A percentile compares a stretch with the other conserved stretches of the same genome.
Evolutionary conservation across 768 basidiomycete genomes (phyloP).

Genomic region (Hypholoma fasciculare): DNA sequence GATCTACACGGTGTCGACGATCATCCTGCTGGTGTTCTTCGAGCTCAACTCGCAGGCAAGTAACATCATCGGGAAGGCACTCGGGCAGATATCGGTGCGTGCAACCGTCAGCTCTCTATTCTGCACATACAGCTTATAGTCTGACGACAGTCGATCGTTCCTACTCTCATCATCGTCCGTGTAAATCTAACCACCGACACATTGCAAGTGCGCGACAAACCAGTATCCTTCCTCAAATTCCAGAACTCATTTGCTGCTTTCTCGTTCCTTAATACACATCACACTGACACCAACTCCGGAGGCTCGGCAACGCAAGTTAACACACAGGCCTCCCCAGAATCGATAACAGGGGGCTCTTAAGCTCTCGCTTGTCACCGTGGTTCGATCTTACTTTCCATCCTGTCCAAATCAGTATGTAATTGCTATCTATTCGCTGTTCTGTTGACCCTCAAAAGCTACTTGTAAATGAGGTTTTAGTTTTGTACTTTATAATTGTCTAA

Average conservation of each 20-base stretch:
- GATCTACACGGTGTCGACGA: not conserved
- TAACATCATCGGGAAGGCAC: constrained; percentile 3
- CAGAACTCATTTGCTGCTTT: not conserved
- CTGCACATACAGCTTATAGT: not conserved
- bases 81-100: constrained; percentile 5
- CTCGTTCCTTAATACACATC: not conserved
- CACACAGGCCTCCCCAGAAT: not conserved
- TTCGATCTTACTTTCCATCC: too few species aligned
- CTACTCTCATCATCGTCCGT: constrained; percentile 3
- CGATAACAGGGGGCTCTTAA: too few species aligned
- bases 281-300: not conserved
- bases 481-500: not conserved
- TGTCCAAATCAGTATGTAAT: too few species aligned
- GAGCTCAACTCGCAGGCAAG: constrained; percentile 2
- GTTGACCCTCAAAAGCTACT: too few species aligned
- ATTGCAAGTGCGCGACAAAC: not conserved
- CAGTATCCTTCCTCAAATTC: not conserved
- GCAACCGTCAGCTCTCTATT: not conserved
- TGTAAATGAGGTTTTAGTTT: not conserved
- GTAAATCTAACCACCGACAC: not conserved
- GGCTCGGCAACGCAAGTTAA: not conserved
- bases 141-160: constrained; percentile 3
- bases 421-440: too few species aligned
- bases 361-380: too few species aligned
- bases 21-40: constrained; percentile 3